Base-by-base conservation (phyloP, 2,329 filamentous ascomycete species). In the Fusarium globosum region DNA sequence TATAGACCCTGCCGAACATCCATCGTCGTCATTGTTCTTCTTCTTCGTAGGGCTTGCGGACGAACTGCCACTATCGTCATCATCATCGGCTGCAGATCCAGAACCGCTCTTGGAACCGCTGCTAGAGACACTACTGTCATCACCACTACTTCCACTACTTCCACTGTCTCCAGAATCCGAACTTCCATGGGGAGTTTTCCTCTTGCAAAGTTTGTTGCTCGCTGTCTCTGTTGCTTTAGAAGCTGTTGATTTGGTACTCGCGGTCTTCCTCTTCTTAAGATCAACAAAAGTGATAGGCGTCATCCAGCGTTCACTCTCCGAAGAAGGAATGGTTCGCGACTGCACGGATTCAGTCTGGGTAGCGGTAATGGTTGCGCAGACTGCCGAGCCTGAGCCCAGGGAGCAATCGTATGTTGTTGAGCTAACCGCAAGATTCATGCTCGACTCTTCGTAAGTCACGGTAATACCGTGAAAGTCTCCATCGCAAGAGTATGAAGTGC, bases 381-480 rank as follows among this genome's bases (percentile, higher is more conserved):
- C 51, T 20, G 73, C 77, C 6, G 28, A 26, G 2, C 62, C 65
- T 2, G 69, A 58, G 1, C 64, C 62, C 0, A 71, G 26, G 2
- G 59, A 61, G 35, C 77, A 78, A 6, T 75, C 66, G 38, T 78
- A 78, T 1, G 76, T 76, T 1, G 71, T 66, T 8, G 66, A 66
- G 7, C 41, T 62, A 21, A 78, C 66, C 3, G 59, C 49, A 18
- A 72, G 51, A 21, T 74, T 61, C 56, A 78, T 59, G 6, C 66
- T 65, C 0, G 67, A 68, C 5, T 53, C 42, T 23, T 69, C 60
- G 18, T 72, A 75, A 2, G 77, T 78, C 35, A 74, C 65, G 1
- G 77, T 78, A 0, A 78, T 51, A 1, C 73, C 76, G 0, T 59
- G 71, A 15, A 73, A 78, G 16, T 76, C 71, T 7, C 75, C 75